phyloP scores from a whole-genome alignment of 2,329 filamentous ascomycete genomes.

The Ustulina deusta region DNA sequence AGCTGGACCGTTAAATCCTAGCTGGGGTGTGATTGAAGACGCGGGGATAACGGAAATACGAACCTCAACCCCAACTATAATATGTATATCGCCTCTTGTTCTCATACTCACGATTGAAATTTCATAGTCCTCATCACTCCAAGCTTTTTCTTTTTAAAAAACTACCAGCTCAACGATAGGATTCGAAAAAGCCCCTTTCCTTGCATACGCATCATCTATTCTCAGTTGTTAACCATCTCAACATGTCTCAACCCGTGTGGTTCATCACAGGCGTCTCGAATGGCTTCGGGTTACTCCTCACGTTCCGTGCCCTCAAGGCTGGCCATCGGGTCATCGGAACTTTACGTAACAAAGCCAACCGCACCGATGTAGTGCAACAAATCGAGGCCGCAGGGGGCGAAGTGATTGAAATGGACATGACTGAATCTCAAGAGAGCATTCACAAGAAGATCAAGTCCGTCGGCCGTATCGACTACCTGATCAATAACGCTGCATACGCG shows the following conservation, averaged over 20 bases:
- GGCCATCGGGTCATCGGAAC: constrained; percentile 52
- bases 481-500: constrained; percentile 50
- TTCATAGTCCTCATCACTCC: not conserved
- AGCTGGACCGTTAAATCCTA: no score
- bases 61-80: not conserved
- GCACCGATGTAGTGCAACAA: constrained; percentile 42
- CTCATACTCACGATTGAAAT: not conserved
- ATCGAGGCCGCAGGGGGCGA: constrained; percentile 48
- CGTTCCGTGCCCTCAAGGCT: constrained; percentile 47
- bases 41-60: constrained; percentile 23
- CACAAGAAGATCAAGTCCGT: constrained; percentile 44
- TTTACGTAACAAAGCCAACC: constrained; percentile 47
- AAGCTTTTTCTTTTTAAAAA: not conserved
- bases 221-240: not conserved
- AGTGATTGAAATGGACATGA: constrained; percentile 50
- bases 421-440: constrained; percentile 47
- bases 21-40: not conserved
- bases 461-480: constrained; percentile 48
- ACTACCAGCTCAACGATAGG: not conserved
- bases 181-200: not conserved
- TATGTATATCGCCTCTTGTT: constrained; percentile 10
- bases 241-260: constrained; percentile 46
- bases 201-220: not conserved
- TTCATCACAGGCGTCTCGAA: constrained; percentile 54
- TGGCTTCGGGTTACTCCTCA: constrained; percentile 51